Evolutionary conservation across 2,329 filamentous ascomycete genomes (phyloP).

Genomic region (Clonostachys solani): DNA sequence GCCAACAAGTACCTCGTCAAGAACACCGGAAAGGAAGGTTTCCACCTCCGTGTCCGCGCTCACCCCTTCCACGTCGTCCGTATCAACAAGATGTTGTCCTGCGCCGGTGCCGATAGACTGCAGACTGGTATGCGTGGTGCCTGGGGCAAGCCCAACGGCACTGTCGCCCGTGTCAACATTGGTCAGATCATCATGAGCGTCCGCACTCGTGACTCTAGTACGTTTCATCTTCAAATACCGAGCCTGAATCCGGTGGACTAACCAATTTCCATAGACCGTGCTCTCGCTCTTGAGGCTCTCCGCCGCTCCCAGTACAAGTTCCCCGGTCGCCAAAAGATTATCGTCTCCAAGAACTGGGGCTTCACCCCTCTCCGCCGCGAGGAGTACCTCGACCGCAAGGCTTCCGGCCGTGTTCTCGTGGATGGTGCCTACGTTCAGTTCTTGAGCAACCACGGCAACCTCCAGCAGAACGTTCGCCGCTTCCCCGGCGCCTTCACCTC

Average conservation of each 20-base stretch:
- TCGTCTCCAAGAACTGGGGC: slow-evolving; percentile 99
- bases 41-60: slow-evolving; percentile 76
- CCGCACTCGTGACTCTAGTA: slow-evolving; percentile 91
- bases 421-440: slow-evolving; percentile 99
- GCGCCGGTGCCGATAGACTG: slow-evolving; percentile 99
- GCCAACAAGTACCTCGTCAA: slow-evolving; percentile 96
- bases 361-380: slow-evolving; percentile 98
- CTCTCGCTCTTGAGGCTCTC: slow-evolving; percentile 94
- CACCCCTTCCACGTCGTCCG: slow-evolving; percentile 99
- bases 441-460: slow-evolving; percentile 86
- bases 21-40: slow-evolving; percentile 67
- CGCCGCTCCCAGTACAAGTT: slow-evolving; percentile 99
- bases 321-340: slow-evolving; percentile 99
- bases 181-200: slow-evolving; percentile 98
- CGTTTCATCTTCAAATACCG: slow-evolving; percentile 24
- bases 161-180: slow-evolving; percentile 99
- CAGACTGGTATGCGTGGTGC: slow-evolving; percentile 99
- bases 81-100: slow-evolving; percentile 99
- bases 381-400: slow-evolving; percentile 95
- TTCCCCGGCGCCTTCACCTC: slow-evolving; percentile 87
- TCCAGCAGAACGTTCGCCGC: slow-evolving; percentile 83
- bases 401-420: slow-evolving; percentile 87
- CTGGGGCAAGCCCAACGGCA: slow-evolving; percentile 99
- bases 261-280: slow-evolving; percentile 58
- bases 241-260: not conserved